phyloP scores from a whole-genome alignment of 129 eudicot species.

The Solidago caesia region DNA sequence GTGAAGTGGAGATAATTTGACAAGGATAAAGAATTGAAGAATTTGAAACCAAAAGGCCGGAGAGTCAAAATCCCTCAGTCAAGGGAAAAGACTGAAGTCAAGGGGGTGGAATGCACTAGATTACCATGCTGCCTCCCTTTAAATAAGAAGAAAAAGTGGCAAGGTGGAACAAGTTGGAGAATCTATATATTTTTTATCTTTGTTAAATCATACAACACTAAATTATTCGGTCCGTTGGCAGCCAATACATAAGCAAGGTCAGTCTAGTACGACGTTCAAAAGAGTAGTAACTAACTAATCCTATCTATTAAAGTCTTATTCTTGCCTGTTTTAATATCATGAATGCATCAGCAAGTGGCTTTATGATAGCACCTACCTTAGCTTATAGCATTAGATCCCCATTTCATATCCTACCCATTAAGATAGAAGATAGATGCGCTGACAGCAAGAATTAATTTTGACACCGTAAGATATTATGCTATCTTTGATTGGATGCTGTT shows the following conservation, averaged over 20 bases:
- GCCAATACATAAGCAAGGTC: slow-evolving; percentile 30
- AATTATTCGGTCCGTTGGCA: slow-evolving; percentile 48
- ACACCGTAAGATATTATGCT: slow-evolving; percentile 40
- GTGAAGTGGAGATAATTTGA: not conserved
- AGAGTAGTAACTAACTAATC: slow-evolving; percentile 30
- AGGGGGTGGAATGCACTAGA: slow-evolving; percentile 41
- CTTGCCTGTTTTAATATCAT: slow-evolving; percentile 47
- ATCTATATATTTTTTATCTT: slow-evolving; percentile 15
- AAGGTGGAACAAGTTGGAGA: slow-evolving; percentile 61
- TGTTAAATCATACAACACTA: slow-evolving; percentile 30
- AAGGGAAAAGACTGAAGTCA: slow-evolving; percentile 48
- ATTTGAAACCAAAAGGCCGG: slow-evolving; percentile 23
- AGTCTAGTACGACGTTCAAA: slow-evolving; percentile 22
- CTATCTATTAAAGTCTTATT: slow-evolving; percentile 44
- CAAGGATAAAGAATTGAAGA: not conserved
- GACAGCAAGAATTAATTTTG: slow-evolving; percentile 35
- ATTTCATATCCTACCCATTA: slow-evolving; percentile 37
- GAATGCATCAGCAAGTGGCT: slow-evolving; percentile 56
- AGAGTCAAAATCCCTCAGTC: slow-evolving; percentile 23
- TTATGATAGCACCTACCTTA: slow-evolving; percentile 38
- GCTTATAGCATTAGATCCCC: slow-evolving; percentile 55
- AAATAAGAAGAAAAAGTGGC: slow-evolving; percentile 38
- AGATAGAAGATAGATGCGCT: slow-evolving; percentile 57
- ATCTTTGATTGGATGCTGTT: slow-evolving; percentile 38
- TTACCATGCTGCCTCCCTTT: slow-evolving; percentile 44